Percentiles rank a stretch among this genome's conserved stretches.
These are phyloP conservation scores for Triticum aestivum DNA, from an alignment of 176 grass and related monocot species.

Conservation along the genomic window IWGSC_CS_RefSeq_v2.1 NC_057814.1:496524713-496525212, in stretches of 20 bases:
- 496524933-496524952: conserved; percentile 38
- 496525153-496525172: neutral
- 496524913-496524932: conserved; percentile 4
- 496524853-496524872: neutral
- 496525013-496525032: conserved; percentile 6
- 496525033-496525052: conserved; percentile 37
- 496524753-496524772: neutral
- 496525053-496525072: neutral
- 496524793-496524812: neutral
- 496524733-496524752: neutral
- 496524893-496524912: neutral
- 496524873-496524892: neutral
- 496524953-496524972: neutral
- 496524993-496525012: neutral
- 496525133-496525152: neutral
- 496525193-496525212: neutral
- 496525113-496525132: too few species aligned
- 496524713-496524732: neutral
- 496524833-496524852: neutral
- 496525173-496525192: neutral
- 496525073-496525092: neutral
- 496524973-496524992: neutral
- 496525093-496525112: too few species aligned
- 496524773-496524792: neutral
- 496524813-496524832: neutral